phyloP scores from a whole-genome alignment of 768 basidiomycete species.

The Galerina marginata region DNA sequence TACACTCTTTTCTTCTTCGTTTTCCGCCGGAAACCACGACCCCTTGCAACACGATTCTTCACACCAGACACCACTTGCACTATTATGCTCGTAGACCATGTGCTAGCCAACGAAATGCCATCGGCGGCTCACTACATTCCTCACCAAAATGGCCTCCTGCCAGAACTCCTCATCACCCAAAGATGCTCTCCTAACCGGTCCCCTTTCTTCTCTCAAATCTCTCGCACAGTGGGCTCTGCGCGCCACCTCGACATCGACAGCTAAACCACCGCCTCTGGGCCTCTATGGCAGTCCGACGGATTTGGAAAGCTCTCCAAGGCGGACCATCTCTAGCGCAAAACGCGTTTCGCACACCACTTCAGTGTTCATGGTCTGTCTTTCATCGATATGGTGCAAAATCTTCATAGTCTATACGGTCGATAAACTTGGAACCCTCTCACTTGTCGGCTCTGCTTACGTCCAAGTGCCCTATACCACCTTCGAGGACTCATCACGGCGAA shows the following conservation, averaged over 20 bases:
- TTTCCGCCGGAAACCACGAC: neutral
- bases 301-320: neutral
- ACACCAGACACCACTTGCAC: neutral
- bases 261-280: neutral
- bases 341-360: neutral
- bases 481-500: neutral
- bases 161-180: neutral
- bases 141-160: constrained; percentile 1
- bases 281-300: neutral
- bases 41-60: neutral
- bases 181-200: neutral
- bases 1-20: neutral
- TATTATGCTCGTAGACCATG: constrained; percentile 2
- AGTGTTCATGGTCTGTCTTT: constrained; percentile 5
- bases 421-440: constrained; percentile 4
- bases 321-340: neutral
- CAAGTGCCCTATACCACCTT: neutral
- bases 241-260: neutral
- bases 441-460: constrained; percentile 10
- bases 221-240: constrained; percentile 10
- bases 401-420: constrained; percentile 8
- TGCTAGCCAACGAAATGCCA: neutral
- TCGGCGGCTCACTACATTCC: constrained; percentile 3
- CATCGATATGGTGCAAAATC: neutral
- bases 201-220: constrained; percentile 11